Base-by-base conservation (phyloP, 2,329 filamentous ascomycete genomes). In the Massarina eburnea region DNA sequence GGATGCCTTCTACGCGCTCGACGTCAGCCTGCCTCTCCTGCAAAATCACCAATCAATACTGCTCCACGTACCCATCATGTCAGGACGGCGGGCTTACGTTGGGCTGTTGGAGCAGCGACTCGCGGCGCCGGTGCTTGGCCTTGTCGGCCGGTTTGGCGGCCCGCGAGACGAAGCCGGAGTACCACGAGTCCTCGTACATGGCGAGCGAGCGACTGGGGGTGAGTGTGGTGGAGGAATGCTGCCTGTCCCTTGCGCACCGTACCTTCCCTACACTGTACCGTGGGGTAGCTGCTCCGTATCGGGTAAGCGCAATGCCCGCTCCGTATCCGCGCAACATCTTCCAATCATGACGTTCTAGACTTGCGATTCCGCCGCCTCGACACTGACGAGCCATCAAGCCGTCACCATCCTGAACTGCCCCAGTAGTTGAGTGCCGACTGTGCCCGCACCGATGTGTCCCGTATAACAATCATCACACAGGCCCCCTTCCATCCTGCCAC, bases 171-270 rank as follows among this genome's bases (percentile, higher is more conserved):
- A 89, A 85, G 66, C 80, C 71, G 59, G 71, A 89, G 73, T 91
- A 90, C 88, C 88, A 92, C 22, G 86, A 84, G 70, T 92, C 88
- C 71, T 92, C 88, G 69, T 89, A 89, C 86, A 90, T 91, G 57
- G 46, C 45, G 14, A 24, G 21, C n/a, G 24, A 4, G 15, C 8
- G 24, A 5, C 29, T 19, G 27, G 20, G 38, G 22, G 27, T 30
- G 27, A 30, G 12, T 26, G 30, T 38, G 39, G 19, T 14, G n/a
- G 26, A 24, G 24, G 32, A 33, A 27, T 30, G 37, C 30, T 37
- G 21, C 36, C 12, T 30, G 12, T 30, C 12, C 27, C 12, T 30
- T 30, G 7, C 27, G 9, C n/a, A 14, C 27, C 27, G 5, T 30
- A 8, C 6, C 27, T 14, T 30, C 6, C 3, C 20, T 8, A 15